Evolutionary conservation across 257 asterid species (phyloP), one percentile per base, ranked within the genome.

Genomic region (Buddleja alternifolia): DNA sequence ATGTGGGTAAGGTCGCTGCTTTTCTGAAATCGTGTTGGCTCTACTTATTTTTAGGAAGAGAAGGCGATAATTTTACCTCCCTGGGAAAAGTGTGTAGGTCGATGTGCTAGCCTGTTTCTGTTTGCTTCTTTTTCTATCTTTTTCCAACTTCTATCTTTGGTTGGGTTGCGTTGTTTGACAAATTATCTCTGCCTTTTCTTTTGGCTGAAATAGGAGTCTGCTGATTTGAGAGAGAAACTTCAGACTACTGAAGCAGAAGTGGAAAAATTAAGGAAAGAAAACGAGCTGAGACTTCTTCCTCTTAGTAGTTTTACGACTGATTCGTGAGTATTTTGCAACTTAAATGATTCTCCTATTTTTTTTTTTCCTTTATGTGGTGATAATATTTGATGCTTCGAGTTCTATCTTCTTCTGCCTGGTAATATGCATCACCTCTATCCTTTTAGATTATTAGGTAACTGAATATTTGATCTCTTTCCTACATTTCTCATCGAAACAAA

Each of bases 151-250:
- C 19, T 21, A 16, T 23, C 32, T 16, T 34, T 64, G 36, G 50
- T 47, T 8, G 44, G 19, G 20, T 45, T 68, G 55, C 9, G 39
- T 45, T 44, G 62, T 45, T 66, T 75, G 37, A 11, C 34, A 46
- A 46, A 9, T 60, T 41, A 11, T 44, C 25, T 48, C 53, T 46
- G 6, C 8, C 53, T 17, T 63, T 47, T 14, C 61, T 67, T 64
- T 67, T 77, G 36, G 45, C 66, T 62, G 68, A 77, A 24, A 24
- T 81, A 91, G 97, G 95, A 85, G 58, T 81, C 72, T 47, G 73
- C 82, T 70, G 82, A 74, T 60, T 66, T 89, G 75, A 84, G 81
- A 73, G 91, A 80, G 81, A 89, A 84, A 72, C 84, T 89, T 60
- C 81, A 76, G 66, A 65, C 71, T 59, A 66, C 78, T 59, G 80